A percentile compares a stretch with the other conserved stretches of the same genome.
Evolutionary conservation across 495 filamentous ascomycete genomes (phyloP).

Genomic region (Aspergillus panamensis): DNA sequence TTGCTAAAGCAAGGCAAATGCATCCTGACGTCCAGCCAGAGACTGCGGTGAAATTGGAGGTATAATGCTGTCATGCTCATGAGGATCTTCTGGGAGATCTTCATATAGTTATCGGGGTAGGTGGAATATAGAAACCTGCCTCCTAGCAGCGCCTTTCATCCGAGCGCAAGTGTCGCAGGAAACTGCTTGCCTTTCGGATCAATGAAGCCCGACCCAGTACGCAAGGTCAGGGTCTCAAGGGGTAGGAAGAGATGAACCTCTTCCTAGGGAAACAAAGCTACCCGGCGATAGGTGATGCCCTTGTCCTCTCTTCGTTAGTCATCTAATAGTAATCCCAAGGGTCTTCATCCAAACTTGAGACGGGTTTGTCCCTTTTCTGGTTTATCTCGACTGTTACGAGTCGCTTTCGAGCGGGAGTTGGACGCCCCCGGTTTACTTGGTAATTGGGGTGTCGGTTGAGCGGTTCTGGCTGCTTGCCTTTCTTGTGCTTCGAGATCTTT

Average conservation of each 20-base stretch:
- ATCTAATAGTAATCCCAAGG: not conserved
- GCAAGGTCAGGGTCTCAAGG: too few relatives aligned
- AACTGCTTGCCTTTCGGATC: too few relatives aligned
- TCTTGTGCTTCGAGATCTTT: conserved; percentile 73
- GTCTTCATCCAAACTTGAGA: conserved; percentile 58
- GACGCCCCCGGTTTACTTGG: conserved; percentile 24
- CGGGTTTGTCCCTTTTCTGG: conserved; percentile 75
- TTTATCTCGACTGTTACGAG: conserved; percentile 42
- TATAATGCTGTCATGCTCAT: too few relatives aligned
- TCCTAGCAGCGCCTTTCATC: too few relatives aligned
- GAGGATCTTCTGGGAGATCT: not conserved
- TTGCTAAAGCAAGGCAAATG: not conserved
- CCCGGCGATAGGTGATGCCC: not conserved
- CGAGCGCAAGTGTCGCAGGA: too few relatives aligned
- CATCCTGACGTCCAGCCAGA: not conserved
- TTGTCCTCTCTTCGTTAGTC: not conserved
- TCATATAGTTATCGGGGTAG: not conserved
- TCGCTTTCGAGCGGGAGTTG: conserved; percentile 30
- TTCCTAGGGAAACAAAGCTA: not conserved
- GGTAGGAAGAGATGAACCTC: too few relatives aligned
- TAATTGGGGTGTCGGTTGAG: conserved; percentile 22
- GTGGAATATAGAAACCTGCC: too few relatives aligned
- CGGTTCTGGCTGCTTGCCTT: conserved; percentile 30
- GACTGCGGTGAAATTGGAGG: too few relatives aligned
- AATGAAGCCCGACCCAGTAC: too few relatives aligned